Base-by-base conservation (phyloP, 2,329 filamentous ascomycete species). In the Claviceps sp. region DNA sequence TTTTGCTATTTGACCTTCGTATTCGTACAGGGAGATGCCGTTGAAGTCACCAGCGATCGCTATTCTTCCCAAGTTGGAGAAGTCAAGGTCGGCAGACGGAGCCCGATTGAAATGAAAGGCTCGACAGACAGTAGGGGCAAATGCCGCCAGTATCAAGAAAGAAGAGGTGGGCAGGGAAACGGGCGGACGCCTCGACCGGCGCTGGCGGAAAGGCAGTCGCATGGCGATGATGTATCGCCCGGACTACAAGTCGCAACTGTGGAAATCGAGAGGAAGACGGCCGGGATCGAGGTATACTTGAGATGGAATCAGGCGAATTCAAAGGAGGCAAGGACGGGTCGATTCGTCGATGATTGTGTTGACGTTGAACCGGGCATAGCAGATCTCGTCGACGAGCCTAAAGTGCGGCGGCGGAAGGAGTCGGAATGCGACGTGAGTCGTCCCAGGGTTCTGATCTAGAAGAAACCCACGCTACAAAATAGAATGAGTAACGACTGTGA, bases 11-110 rank as follows among this genome's bases (percentile, higher is more conserved):
- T 98, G 91, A 56, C 85, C 87, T 61, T 85, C 75, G 62, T 83
- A 97, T 63, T 90, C 75, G 71, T 93, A 97, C 41, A 96, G 73
- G 13, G 93, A 96, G 61, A 97, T 86, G 51, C 89, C 88, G 62
- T 87, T 82, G 65, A 95, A 98, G 68, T 96, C 84, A 60, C 93
- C 93, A 1, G 82, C 85, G 54, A 98, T 76, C 51, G 86, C 89
- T 58, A 96, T 83, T 60, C 86, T 81, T 53, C 93, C 93, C 38
- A 98, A 73, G 53, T 82, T 72, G 30, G 77, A 79, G 54, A 95
- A 77, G 64, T 95, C 86, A 63, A 98, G 79, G 61, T 90, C 82
- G 52, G 86, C 73, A 14, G 80, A 72, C 3, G 87, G 81, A 41
- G 81, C 76, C 14, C 79, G 66, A 46, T 72, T 78, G 65, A 87